phyloP scores from a whole-genome alignment of 2,329 filamentous ascomycete species.

The Monosporascus ibericus region DNA sequence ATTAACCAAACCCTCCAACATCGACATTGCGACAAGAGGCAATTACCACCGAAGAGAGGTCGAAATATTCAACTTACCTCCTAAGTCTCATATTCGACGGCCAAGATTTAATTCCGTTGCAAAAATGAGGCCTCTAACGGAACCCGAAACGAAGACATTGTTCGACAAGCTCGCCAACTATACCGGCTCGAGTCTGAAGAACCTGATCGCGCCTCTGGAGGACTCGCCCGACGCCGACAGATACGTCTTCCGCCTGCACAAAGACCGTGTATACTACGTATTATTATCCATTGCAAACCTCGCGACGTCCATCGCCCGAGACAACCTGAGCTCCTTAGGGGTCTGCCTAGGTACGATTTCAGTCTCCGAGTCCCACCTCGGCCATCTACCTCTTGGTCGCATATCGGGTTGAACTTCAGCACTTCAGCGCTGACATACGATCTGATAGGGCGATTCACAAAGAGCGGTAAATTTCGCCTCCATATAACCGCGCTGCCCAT shows the following conservation, averaged over 20 bases:
- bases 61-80: too few species aligned
- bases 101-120: background rate
- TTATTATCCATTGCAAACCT: slow-evolving; percentile 85
- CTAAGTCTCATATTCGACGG: too few species aligned
- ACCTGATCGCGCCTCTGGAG: slow-evolving; percentile 70
- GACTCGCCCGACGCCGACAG: slow-evolving; percentile 65
- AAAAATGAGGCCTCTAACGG: slow-evolving; percentile 76
- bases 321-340: slow-evolving; percentile 79
- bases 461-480: slow-evolving; percentile 89
- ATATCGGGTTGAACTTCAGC: too few species aligned
- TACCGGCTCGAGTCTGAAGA: slow-evolving; percentile 78
- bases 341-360: slow-evolving; percentile 62
- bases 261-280: slow-evolving; percentile 73
- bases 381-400: background rate
- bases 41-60: too few species aligned
- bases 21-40: too few species aligned
- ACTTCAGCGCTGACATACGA: too few species aligned
- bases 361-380: background rate
- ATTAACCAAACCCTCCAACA: too few species aligned
- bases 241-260: slow-evolving; percentile 79
- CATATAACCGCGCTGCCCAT: slow-evolving; percentile 85
- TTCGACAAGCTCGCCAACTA: slow-evolving; percentile 94
- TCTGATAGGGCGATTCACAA: slow-evolving; percentile 80
- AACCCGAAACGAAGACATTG: slow-evolving; percentile 71
- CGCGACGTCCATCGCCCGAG: slow-evolving; percentile 76